A percentile compares a stretch with the other conserved stretches of the same genome.
Conservation (phyloP, 768 basidiomycete genomes). For the Collybiopsis luxurians region DNA sequence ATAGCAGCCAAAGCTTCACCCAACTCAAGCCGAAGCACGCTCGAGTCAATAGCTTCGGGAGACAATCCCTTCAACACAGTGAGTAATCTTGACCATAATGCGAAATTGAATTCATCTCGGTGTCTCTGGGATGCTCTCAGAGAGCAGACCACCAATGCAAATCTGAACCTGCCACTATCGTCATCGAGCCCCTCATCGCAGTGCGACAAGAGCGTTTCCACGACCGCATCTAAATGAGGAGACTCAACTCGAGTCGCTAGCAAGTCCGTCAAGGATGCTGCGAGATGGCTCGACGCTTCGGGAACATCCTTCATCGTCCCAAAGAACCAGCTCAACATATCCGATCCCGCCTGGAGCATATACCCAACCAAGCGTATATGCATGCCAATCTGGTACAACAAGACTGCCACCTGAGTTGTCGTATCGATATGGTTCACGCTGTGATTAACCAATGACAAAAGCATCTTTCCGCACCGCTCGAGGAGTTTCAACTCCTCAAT, state of each 20-base stretch:
- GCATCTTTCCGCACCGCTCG: conserved; percentile 20
- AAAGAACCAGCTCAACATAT: conserved; percentile 41
- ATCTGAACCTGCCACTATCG: conserved; percentile 26
- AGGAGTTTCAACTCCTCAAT: conserved; percentile 61
- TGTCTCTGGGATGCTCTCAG: conserved; percentile 23
- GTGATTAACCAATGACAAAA: conserved; percentile 32
- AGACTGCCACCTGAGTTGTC: conserved; percentile 31
- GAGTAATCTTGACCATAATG: neutral
- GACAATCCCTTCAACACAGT: conserved; percentile 14
- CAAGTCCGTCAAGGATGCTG: conserved; percentile 40
- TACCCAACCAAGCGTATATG: conserved; percentile 48
- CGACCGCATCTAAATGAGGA: conserved; percentile 39
- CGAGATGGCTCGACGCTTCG: conserved; percentile 42
- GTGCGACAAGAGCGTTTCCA: conserved; percentile 22
- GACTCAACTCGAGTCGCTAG: conserved; percentile 49
- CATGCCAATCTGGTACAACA: conserved; percentile 48
- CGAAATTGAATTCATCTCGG: conserved; percentile 6
- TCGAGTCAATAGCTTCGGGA: conserved; percentile 3
- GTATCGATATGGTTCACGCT: conserved; percentile 15
- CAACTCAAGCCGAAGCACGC: conserved; percentile 24
- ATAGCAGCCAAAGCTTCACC: conserved; percentile 32
- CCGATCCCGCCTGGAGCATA: conserved; percentile 37
- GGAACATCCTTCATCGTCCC: conserved; percentile 36
- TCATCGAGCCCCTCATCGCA: conserved; percentile 13
- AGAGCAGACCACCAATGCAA: conserved; percentile 29